A percentile compares a stretch with the other conserved stretches of the same genome.
phyloP scores from a whole-genome alignment of 208 protist genomes.

The Entamoeba histolytica region DNA sequence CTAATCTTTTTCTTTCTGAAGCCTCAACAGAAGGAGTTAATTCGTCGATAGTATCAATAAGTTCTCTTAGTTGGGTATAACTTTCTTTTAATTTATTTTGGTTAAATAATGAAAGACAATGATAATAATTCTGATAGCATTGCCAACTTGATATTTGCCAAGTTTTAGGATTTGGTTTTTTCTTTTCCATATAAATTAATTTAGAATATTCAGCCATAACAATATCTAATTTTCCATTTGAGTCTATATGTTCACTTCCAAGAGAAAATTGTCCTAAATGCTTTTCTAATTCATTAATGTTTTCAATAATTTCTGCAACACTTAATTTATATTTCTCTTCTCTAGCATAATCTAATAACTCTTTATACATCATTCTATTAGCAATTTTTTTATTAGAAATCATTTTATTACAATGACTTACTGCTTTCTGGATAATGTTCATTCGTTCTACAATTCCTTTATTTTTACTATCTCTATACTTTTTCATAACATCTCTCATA shows the following conservation, averaged over 20 bases:
- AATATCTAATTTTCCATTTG: not conserved
- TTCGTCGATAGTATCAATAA: not conserved
- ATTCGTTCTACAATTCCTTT: not conserved
- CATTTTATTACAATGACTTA: not conserved
- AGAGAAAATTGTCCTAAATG: not conserved
- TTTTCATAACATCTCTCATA: not conserved
- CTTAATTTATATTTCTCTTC: not conserved
- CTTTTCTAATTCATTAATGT: not conserved
- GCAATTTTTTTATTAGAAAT: not conserved
- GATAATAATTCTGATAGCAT: not conserved
- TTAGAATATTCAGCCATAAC: not conserved
- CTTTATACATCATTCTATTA: not conserved
- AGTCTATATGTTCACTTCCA: not conserved
- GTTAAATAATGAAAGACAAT: not conserved
- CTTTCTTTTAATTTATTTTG: not conserved
- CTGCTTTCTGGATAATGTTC: not conserved
- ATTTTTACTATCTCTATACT: not conserved
- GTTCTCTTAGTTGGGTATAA: not conserved
- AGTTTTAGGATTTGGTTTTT: not conserved
- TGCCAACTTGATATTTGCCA: not conserved
- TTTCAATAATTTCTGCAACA: not conserved
- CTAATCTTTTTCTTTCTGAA: not conserved
- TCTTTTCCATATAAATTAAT: not conserved
- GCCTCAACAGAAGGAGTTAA: not conserved
- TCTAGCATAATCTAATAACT: not conserved